Base-by-base conservation (phyloP, 2,329 filamentous ascomycete genomes). In the Xylariaceae sp. region DNA sequence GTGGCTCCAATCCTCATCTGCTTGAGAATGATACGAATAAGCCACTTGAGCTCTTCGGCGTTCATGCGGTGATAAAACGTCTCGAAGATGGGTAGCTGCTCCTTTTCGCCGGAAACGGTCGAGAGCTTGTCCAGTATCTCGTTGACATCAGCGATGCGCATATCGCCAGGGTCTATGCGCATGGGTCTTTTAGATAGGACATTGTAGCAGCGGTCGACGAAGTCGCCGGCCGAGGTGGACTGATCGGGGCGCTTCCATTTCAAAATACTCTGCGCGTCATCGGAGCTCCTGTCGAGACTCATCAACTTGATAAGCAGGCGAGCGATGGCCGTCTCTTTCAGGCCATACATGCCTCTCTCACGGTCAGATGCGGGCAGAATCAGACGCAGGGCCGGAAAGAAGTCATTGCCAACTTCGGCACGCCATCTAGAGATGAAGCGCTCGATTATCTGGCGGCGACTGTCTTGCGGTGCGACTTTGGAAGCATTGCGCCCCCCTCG, bases 311-410 rank as follows among this genome's bases (percentile, higher is more conserved):
- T 89, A n/a, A 97, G 79, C 17, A 97, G 77, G 71, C 92, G 96
- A 8, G 88, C 93, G 61, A 99, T 92, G 4, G 87, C 84, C 71
- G 88, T 92, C 77, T 99, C 94, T 71, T 97, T 97, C 47, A 99
- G 79, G 0, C 93, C 91, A 69, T 97, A 99, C 78, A 96, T 92
- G 15, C 89, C 88, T 52, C 94, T 85, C 69, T 97, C 92, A 45
- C 92, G 85, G 70, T 99, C 94, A 71, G 96, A 95, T 69, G 95
- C 91, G 0, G 93, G 92, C 2, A 97, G 80, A 59, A 97, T 96
- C 51, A 99, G 82, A 17, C 94, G 87, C 73, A 99, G 83, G 1
- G 91, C 93, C 0, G 94, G 94, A 71, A 94, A 97, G 68, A 99
- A 90, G 73, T 99, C 94, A 67, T 90, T 78, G 30, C 94, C 94